Percentiles rank a stretch among this genome's conserved stretches.
Conservation (phyloP, 371 early-diverging fungal genomes). For the Haplosporangium sp. region DNA sequence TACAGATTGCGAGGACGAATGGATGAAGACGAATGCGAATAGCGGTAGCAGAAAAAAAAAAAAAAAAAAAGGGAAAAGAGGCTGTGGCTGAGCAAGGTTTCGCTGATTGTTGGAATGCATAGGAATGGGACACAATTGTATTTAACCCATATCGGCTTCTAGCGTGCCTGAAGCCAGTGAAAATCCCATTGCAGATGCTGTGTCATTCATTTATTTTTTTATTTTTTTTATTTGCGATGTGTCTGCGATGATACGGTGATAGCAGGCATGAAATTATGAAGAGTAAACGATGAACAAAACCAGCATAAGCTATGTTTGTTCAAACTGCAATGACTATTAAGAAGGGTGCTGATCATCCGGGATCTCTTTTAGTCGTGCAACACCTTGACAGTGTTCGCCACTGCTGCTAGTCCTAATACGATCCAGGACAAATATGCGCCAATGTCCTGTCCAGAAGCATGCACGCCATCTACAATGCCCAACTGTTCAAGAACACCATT, state of each 20-base stretch:
- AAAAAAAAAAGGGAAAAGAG: conserved; percentile 8
- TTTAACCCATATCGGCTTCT: too few relatives aligned
- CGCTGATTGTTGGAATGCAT: too few relatives aligned
- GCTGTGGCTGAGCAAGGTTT: background rate
- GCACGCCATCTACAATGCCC: conserved; percentile 34
- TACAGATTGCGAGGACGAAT: background rate
- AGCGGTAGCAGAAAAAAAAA: background rate
- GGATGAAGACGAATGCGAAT: background rate
- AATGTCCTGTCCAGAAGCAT: conserved; percentile 35
- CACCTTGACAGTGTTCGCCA: conserved; percentile 37
- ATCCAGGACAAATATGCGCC: conserved; percentile 36
- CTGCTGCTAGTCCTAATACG: conserved; percentile 26
- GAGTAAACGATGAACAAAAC: background rate
- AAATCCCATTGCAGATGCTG: background rate
- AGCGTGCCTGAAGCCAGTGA: too few relatives aligned
- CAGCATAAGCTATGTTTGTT: background rate
- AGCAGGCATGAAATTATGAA: background rate
- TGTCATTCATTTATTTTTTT: background rate
- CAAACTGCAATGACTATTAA: background rate
- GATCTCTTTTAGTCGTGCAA: conserved; percentile 18
- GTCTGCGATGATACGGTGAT: background rate
- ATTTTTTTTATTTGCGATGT: conserved; percentile 5
- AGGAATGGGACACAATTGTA: too few relatives aligned
- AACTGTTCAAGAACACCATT: conserved; percentile 17
- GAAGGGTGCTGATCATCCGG: background rate